Base-by-base conservation (phyloP, 352 stramenopile species). In the Pythium scleroteichum region DNA sequence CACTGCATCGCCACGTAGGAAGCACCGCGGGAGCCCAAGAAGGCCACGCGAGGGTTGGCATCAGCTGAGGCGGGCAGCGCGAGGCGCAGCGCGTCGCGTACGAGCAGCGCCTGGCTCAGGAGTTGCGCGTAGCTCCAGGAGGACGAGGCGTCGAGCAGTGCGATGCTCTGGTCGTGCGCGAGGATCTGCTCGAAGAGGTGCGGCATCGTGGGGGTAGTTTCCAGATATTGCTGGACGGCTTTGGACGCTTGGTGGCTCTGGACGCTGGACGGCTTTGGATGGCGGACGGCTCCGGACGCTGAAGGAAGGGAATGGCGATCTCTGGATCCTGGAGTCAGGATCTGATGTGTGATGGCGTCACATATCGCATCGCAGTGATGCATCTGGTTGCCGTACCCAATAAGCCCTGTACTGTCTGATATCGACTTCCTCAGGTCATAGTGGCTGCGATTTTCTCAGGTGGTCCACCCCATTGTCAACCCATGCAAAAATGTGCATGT, bases 1-100 rank as follows among this genome's bases (percentile, higher is more conserved):
- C 79, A 95, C 51, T 92, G 78, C 22, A 85, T 82, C 13, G 74
- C 60, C 14, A 92, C 53, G 55, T 89, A 92, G 41, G 76, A 75
- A 26, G 76, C 65, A 0, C 67, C 76, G 35, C 76, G 76, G 40
- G 54, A 63, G 42, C 76, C 74, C 13, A 88, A 67, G 35, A 76
- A 61, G 9, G 75, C 74, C 5, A 88, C 53, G 22, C 74, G 74
- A 39, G 10, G 67, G 26, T 32, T 16, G 3, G 26, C 4, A 0
- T 20, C 20, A 2, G 29, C 24, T 4, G 16, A 23, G 10, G 16
- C 2, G 1, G 57, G 57, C 12, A 64, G 57, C 8, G 40, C 41
- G 27, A 38, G n/a, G 1, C 12, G 26, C 40, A 87, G 64, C n/a
- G 69, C 49, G 24, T 79, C 69, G 9, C 72, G 64, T 19, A 88